Percentiles rank a stretch among this genome's conserved stretches.
Evolutionary conservation across 768 basidiomycete species (phyloP).

Genomic region (Melanogaster broomeanus): DNA sequence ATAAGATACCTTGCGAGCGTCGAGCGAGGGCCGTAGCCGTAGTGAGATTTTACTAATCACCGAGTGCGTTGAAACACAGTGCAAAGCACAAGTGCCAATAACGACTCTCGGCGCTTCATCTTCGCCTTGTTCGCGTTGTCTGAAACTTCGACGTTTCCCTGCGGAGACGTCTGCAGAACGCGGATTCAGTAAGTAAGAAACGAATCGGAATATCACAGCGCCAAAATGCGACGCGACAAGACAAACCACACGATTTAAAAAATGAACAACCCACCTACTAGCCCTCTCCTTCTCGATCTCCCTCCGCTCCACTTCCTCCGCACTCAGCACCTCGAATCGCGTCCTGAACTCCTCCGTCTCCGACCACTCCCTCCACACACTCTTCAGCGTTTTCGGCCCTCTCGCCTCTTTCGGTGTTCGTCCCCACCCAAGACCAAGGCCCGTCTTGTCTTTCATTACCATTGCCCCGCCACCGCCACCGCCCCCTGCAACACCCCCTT

Average conservation of each 20-base stretch:
- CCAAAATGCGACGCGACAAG: neutral
- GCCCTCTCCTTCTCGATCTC: conserved; percentile 88
- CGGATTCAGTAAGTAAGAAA: conserved; percentile 3
- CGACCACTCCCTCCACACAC: conserved; percentile 95
- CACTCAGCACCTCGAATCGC: conserved; percentile 78
- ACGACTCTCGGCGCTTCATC: conserved; percentile 21
- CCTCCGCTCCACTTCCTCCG: conserved; percentile 90
- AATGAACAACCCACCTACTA: conserved; percentile 47
- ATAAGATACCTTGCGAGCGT: conserved; percentile 25
- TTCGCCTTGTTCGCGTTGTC: conserved; percentile 43
- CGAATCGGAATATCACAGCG: neutral
- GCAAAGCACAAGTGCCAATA: conserved; percentile 1
- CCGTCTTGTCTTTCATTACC: conserved; percentile 81
- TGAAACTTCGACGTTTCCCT: conserved; percentile 71
- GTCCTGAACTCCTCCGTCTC: conserved; percentile 92
- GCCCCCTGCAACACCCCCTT: conserved; percentile 12
- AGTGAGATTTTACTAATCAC: neutral
- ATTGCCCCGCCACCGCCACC: conserved; percentile 39
- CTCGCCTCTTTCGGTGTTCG: conserved; percentile 75
- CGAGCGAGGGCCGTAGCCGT: too few species aligned
- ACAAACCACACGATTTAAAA: neutral
- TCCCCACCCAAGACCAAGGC: conserved; percentile 74
- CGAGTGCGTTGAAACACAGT: neutral
- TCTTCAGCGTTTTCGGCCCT: conserved; percentile 79
- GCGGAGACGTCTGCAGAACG: conserved; percentile 50